A percentile compares a stretch with the other conserved stretches of the same genome.
Evolutionary conservation across 768 basidiomycete genomes (phyloP).

Genomic region (Pleurotus cornucopiae): DNA sequence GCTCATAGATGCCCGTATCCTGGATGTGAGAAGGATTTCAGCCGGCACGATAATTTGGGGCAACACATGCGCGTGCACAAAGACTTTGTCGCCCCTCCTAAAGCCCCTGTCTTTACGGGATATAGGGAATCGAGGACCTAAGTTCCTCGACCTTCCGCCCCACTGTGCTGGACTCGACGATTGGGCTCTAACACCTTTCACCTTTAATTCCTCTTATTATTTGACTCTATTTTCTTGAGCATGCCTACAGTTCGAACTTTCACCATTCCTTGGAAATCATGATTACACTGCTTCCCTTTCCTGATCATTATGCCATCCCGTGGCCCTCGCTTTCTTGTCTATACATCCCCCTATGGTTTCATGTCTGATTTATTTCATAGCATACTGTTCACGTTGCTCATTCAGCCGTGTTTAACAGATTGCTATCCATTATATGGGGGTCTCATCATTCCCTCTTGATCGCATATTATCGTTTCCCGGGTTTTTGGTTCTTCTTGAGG

Average conservation of each 20-base stretch:
- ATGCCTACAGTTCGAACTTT: too few species aligned
- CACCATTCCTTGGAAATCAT: too few species aligned
- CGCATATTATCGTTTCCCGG: neutral
- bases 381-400: too few species aligned
- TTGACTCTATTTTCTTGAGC: too few species aligned
- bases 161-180: too few species aligned
- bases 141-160: neutral
- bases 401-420: too few species aligned
- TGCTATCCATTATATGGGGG: too few species aligned
- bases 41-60: constrained; percentile 82
- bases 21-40: constrained; percentile 80
- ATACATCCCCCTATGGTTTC: neutral
- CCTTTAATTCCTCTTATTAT: too few species aligned
- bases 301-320: neutral
- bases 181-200: too few species aligned
- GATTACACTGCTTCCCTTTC: neutral
- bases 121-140: neutral
- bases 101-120: neutral
- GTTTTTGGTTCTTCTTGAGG: neutral
- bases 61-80: constrained; percentile 87
- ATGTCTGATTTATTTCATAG: too few species aligned
- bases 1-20: constrained; percentile 80
- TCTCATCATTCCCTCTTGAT: neutral
- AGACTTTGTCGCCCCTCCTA: constrained; percentile 32
- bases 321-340: neutral